phyloP scores from a whole-genome alignment of 495 filamentous ascomycete genomes.

The Penicillium subrubescens region DNA sequence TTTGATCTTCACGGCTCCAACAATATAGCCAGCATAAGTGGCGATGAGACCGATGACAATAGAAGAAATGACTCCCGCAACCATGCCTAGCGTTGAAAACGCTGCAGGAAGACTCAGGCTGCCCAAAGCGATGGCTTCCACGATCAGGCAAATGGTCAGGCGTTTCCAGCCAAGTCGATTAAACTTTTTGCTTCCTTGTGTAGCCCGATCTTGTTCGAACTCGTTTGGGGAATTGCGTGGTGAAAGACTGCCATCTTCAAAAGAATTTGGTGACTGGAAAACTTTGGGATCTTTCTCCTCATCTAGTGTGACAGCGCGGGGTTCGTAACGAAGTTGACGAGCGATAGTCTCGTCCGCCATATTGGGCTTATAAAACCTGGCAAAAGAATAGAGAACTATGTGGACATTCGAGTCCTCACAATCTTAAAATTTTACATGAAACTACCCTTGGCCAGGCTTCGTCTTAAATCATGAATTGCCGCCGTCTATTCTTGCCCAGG shows the following conservation, averaged over 20 bases:
- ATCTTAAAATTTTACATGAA: background rate
- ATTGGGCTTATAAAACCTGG: background rate
- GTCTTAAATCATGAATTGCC: background rate
- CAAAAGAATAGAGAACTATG: background rate
- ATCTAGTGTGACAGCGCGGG: background rate
- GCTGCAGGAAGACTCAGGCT: conserved; percentile 58
- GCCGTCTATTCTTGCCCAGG: background rate
- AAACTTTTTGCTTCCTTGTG: conserved; percentile 23
- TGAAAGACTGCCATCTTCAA: background rate
- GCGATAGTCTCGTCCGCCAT: background rate
- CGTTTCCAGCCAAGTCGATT: conserved; percentile 41
- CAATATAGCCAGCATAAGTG: conserved; percentile 68
- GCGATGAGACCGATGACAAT: conserved; percentile 63
- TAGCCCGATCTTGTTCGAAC: background rate
- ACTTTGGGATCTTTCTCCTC: background rate
- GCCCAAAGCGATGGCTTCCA: conserved; percentile 65
- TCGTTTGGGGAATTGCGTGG: background rate
- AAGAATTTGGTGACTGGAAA: background rate
- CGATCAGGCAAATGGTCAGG: conserved; percentile 51
- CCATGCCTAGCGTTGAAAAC: conserved; percentile 64
- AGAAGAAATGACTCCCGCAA: conserved; percentile 51
- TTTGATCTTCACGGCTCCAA: conserved; percentile 70
- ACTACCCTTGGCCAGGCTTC: background rate
- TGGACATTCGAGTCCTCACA: background rate
- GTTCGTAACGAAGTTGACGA: background rate